Evolutionary conservation across 2,329 filamentous ascomycete species (phyloP), one percentile per base, ranked within the genome.

Genomic region (Aspergillus bombycis): DNA sequence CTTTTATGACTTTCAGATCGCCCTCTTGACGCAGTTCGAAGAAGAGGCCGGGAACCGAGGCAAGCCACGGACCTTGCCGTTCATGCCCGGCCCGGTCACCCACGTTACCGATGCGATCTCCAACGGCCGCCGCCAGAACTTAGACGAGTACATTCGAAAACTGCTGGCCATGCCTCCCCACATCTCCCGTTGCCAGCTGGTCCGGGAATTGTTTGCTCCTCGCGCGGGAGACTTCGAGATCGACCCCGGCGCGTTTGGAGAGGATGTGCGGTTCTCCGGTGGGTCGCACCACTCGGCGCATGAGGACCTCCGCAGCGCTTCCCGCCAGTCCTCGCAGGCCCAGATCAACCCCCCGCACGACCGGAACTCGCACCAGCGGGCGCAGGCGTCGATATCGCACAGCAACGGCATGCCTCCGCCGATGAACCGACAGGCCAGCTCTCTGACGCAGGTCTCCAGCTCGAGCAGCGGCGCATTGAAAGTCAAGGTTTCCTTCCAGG

Each of bases 31-130:
- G 52, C 92, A 87, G 53, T 98, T 97, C 74, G 94, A 95, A 26
- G 89, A 91, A 41, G 95, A 98, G 78, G 94, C 95, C 43, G 95
- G 95, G 60, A 95, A 96, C 73, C 91, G 89, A 21, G 90, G 90
- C 52, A 82, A 93, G 73, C 89, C 91, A 74, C 90, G 95, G 61
- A 93, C 91, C 10, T 80, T 99, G 14, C 95, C 95, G 2, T 98
- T 96, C 77, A 99, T 99, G 95, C 95, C 95, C 11, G 95, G 95
- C 7, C 95, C 95, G 3, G 94, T 99, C 65, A 96, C 94, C 68
- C 97, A 96, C 78, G 94, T 98, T 61, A 99, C 94, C n/a, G 94
- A 98, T 75, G 92, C 92, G 41, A 97, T 99, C 72, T 97, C 94
- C 21, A 94, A 97, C 74, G 94, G 93, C 32, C 89, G 95, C 69